Conservation (phyloP, 2,329 filamentous ascomycete genomes). For the Trichocomaceae sp. region DNA sequence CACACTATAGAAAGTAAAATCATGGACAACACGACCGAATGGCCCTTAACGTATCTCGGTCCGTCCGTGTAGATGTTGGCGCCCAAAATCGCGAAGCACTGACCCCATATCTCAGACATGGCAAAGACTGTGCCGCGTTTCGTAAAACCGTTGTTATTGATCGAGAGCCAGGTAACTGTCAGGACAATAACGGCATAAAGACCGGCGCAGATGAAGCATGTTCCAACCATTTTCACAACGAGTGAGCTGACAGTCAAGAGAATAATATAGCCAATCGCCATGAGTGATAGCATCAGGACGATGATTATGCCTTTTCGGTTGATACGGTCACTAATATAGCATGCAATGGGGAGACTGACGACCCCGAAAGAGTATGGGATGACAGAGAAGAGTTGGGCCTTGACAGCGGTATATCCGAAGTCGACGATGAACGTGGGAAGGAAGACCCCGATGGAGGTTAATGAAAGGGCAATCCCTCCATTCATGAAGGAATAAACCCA, state of each 20-base stretch:
- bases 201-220: background rate
- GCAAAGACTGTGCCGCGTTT: background rate
- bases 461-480: background rate
- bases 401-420: background rate
- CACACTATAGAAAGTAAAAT: background rate
- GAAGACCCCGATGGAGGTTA: background rate
- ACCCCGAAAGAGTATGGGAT: background rate
- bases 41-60: background rate
- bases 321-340: background rate
- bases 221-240: background rate
- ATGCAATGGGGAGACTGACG: background rate
- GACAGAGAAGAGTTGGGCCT: background rate
- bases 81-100: background rate
- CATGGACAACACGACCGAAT: background rate
- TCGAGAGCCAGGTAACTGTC: background rate
- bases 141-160: background rate
- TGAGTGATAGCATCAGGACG: background rate
- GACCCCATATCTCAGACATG: background rate
- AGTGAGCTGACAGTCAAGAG: background rate
- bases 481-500: background rate
- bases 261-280: background rate
- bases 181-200: background rate
- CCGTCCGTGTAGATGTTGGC: background rate
- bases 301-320: background rate
- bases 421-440: background rate